A percentile compares a stretch with the other conserved stretches of the same genome.
phyloP scores from a whole-genome alignment of 164 flowering plant genomes.

The Liriodendron chinense region DNA sequence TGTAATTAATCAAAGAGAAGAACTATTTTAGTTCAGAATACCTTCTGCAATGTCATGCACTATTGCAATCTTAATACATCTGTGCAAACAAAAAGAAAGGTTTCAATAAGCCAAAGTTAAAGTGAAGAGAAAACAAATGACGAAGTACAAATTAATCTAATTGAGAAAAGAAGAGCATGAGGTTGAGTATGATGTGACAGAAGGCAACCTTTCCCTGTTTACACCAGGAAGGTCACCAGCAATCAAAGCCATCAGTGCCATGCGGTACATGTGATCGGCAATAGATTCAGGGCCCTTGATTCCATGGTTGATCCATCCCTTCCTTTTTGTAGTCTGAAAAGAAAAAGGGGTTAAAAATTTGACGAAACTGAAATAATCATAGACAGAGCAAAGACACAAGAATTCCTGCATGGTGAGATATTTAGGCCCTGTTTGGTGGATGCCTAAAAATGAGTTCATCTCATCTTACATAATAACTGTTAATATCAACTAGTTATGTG shows the following conservation, averaged over 20 bases:
- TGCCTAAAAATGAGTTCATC: not conserved
- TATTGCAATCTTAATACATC: conserved; percentile 96
- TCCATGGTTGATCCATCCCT: conserved; percentile 94
- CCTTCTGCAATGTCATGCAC: conserved; percentile 99
- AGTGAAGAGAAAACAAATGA: not conserved
- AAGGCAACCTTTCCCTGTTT: conserved; percentile 76
- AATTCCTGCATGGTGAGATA: not conserved
- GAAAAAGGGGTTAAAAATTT: conserved; percentile 3
- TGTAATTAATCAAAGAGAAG: not conserved
- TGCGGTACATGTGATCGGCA: conserved; percentile 98
- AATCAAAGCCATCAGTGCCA: conserved; percentile 92
- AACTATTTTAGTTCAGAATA: conserved; percentile 17
- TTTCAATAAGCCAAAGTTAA: not conserved
- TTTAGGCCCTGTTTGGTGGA: not conserved
- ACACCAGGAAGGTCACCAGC: conserved; percentile 75
- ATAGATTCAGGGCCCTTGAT: conserved; percentile 93
- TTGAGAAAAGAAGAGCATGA: not conserved
- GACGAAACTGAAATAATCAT: not conserved
- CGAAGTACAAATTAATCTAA: no score
- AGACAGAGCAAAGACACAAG: not conserved
- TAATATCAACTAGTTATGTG: no score
- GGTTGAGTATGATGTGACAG: not conserved
- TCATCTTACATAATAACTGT: no score
- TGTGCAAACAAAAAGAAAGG: conserved; percentile 24
- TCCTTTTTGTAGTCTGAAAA: conserved; percentile 80